These are phyloP conservation scores for Oryza glumipatula DNA, from an alignment of 176 grass and related monocot genomes.

Conservation along the genomic window DNA sequence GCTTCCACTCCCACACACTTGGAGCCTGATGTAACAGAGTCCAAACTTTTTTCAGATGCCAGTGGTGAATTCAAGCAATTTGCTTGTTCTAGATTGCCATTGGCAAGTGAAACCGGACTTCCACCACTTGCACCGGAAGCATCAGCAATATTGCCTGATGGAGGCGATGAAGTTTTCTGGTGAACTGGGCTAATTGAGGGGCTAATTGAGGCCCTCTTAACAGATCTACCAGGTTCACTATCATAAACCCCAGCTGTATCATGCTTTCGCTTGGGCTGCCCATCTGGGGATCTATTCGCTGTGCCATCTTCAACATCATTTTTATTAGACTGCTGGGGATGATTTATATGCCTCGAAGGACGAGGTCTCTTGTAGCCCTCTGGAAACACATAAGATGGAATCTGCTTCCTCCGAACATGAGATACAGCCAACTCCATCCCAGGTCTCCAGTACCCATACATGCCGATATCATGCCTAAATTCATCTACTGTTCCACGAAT, in stretches of 20 bases:
- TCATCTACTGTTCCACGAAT: constrained; percentile 96
- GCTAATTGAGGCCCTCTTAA: constrained; percentile 57
- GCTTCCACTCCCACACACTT: neutral
- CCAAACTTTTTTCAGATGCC: constrained; percentile 52
- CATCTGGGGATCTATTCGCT: constrained; percentile 35
- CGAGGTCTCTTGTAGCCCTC: constrained; percentile 79
- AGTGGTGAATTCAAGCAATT: constrained; percentile 38
- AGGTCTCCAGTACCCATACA: constrained; percentile 92
- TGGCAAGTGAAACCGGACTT: constrained; percentile 35
- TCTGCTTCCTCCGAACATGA: constrained; percentile 89
- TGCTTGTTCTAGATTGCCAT: constrained; percentile 14
- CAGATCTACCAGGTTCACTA: constrained; percentile 30
- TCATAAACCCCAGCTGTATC: constrained; percentile 39
- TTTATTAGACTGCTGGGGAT: constrained; percentile 55
- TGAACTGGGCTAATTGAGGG: constrained; percentile 37
- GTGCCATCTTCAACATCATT: constrained; percentile 41
- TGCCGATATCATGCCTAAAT: constrained; percentile 75
- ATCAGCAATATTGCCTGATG: constrained; percentile 21
- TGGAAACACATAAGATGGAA: constrained; percentile 89
- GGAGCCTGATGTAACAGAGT: constrained; percentile 13
- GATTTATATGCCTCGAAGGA: constrained; percentile 47
- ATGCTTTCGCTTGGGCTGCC: constrained; percentile 48
- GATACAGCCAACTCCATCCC: constrained; percentile 95
- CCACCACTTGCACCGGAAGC: constrained; percentile 35
- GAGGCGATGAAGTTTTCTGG: constrained; percentile 44